These are phyloP conservation scores for Claviceps pusilla DNA, from an alignment of 2,329 filamentous ascomycete species.

Conservation along the genomic window DNA sequence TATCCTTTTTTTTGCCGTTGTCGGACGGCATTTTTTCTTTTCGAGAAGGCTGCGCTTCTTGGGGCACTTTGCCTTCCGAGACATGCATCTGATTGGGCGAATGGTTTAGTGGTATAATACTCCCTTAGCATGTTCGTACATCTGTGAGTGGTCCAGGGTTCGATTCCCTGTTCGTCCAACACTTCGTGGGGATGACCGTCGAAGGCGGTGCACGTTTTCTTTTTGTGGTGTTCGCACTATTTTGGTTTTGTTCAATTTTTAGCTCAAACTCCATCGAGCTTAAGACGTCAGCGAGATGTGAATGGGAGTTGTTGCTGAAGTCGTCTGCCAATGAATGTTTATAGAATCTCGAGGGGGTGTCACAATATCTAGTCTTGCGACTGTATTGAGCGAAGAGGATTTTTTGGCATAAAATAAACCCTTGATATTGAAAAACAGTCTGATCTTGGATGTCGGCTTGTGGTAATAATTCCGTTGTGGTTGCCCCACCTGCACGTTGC, in stretches of 20 bases:
- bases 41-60: too few species aligned
- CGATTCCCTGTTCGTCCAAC: conserved; percentile 11
- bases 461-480: background rate
- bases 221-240: background rate
- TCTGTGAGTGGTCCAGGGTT: conserved; percentile 11
- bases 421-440: background rate
- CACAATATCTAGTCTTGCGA: background rate
- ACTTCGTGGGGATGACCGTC: too few species aligned
- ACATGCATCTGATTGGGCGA: background rate
- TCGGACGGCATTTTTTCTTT: too few species aligned
- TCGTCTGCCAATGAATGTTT: background rate
- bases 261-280: too few species aligned
- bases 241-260: too few species aligned
- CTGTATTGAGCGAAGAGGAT: background rate
- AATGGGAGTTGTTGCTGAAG: too few species aligned
- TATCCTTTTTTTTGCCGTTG: too few species aligned
- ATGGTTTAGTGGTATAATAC: conserved; percentile 14
- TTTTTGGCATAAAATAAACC: too few species aligned
- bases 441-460: too few species aligned
- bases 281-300: too few species aligned
- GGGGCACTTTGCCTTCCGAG: background rate
- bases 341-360: background rate
- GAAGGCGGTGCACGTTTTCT: too few species aligned
- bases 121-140: conserved; percentile 6
- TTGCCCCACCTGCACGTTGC: background rate